Percentiles rank a stretch among this genome's conserved stretches.
phyloP scores from a whole-genome alignment of 2,329 filamentous ascomycete genomes.

The Ophiostoma pallidulum region DNA sequence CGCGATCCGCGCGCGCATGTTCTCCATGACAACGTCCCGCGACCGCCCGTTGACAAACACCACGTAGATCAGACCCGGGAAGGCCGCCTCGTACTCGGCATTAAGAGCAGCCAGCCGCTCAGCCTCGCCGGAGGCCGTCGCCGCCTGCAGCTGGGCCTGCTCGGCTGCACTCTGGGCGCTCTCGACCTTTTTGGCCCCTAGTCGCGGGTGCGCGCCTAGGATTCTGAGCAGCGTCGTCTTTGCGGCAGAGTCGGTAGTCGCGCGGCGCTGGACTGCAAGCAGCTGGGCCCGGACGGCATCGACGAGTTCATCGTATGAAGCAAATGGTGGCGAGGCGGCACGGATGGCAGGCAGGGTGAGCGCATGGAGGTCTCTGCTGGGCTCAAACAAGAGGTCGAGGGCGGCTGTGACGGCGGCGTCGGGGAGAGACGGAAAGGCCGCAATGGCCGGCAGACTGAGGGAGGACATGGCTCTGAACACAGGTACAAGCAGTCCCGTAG shows the following conservation, averaged over 20 bases:
- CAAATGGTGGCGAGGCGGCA: slow-evolving; percentile 43
- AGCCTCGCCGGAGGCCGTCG: slow-evolving; percentile 45
- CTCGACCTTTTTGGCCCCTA: slow-evolving; percentile 74
- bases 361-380: slow-evolving; percentile 62
- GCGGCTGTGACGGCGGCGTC: slow-evolving; percentile 44
- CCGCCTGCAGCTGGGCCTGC: slow-evolving; percentile 63
- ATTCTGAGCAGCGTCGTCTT: slow-evolving; percentile 57
- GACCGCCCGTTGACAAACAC: slow-evolving; percentile 82
- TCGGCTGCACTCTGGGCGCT: slow-evolving; percentile 73
- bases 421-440: slow-evolving; percentile 45
- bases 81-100: slow-evolving; percentile 65
- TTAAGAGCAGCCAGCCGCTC: slow-evolving; percentile 56
- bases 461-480: slow-evolving; percentile 15
- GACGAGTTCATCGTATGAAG: slow-evolving; percentile 62
- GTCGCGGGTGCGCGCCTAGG: slow-evolving; percentile 69
- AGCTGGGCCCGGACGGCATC: slow-evolving; percentile 55
- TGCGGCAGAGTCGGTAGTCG: slow-evolving; percentile 31
- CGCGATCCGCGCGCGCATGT: slow-evolving; percentile 69
- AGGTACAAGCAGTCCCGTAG: too few species aligned
- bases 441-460: slow-evolving; percentile 46
- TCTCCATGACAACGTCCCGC: slow-evolving; percentile 64
- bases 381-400: slow-evolving; percentile 79
- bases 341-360: slow-evolving; percentile 61
- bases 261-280: slow-evolving; percentile 40
- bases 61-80: slow-evolving; percentile 78